Evolutionary conservation across 805 yeast genomes (phyloP), one percentile per base, ranked within the genome.

Genomic region (Lachancea lanzarotensis): DNA sequence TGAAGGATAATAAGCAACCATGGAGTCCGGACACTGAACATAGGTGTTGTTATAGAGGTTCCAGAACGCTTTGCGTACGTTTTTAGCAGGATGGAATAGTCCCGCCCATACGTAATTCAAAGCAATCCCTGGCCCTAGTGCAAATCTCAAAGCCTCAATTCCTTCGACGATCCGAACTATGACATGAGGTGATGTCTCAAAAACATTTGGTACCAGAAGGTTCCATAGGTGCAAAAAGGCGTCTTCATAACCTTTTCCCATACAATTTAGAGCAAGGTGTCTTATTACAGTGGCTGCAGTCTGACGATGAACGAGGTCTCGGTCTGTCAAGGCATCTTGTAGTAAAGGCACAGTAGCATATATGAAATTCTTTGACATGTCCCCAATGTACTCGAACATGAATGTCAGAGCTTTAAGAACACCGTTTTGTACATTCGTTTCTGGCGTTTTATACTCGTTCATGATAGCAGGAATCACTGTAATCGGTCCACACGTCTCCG

Each of bases 111-210:
- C 55, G 62, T 93, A 93, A 54, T 84, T 80, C 72, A 84, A 60
- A 45, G 84, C 70, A 1, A 79, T 56, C 0, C 95, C 96, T 4
- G 77, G 73, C 0, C 99, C 99, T 12, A 90, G 61, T 0, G 82
- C 82, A 38, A 74, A 68, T 30, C 91, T 70, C 22, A 88, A 59
- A 1, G 86, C 82, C 47, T 84, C 89, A 22, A 93, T 69, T 43
- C 90, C 84, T 45, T 88, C 97, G 38, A 85, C 51, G 1, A 93
- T 80, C 52, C 98, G 76, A 9, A 70, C 73, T 45, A 90, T 89
- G 12, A 90, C 97, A 63, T 93, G 99, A 0, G 98, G 98, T 0
- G 97, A 89, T 0, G 96, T 85, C 62, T 91, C 99, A 60, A 79
- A 89, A 2, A 93, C 71, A 60, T 93, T 93, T 1, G 99, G 98